Conservation (phyloP, 768 basidiomycete species). For the Leccinellum albellum region DNA sequence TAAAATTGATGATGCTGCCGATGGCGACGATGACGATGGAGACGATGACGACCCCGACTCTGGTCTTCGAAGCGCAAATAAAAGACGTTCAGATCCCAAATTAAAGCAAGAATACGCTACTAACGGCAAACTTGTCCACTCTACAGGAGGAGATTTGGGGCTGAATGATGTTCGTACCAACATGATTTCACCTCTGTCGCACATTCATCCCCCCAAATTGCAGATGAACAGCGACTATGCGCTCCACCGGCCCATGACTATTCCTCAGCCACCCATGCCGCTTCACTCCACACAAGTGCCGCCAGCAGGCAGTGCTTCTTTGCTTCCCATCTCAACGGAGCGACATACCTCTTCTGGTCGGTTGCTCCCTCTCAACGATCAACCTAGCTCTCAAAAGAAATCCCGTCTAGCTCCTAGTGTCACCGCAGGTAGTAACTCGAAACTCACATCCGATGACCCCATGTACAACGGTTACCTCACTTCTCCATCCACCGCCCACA, state of each 20-base stretch:
- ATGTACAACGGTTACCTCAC: slow-evolving; percentile 31
- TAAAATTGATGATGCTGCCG: slow-evolving; percentile 36
- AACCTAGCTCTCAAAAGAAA: slow-evolving; percentile 26
- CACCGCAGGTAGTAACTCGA: slow-evolving; percentile 19
- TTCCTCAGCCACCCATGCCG: slow-evolving; percentile 33
- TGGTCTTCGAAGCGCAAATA: slow-evolving; percentile 14
- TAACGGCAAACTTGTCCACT: slow-evolving; percentile 18
- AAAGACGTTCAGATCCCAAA: slow-evolving; percentile 26
- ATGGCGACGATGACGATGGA: slow-evolving; percentile 37
- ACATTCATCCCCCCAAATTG: slow-evolving; percentile 1
- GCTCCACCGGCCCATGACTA: slow-evolving; percentile 29
- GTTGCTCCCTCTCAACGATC: slow-evolving; percentile 27
- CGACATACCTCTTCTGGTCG: slow-evolving; percentile 32
- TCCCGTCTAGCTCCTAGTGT: slow-evolving; percentile 27
- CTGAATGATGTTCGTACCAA: slow-evolving; percentile 25
- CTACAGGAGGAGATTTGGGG: slow-evolving; percentile 16
- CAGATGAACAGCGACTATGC: slow-evolving; percentile 28
- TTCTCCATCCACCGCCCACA: slow-evolving; percentile 28
- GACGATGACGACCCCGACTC: slow-evolving; percentile 33
- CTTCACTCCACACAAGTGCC: slow-evolving; percentile 27
- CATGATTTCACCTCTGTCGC: neutral
- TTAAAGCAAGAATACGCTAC: slow-evolving; percentile 28
- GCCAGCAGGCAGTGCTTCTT: slow-evolving; percentile 16
- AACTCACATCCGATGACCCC: slow-evolving; percentile 27
- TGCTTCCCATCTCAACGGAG: slow-evolving; percentile 34